Evolutionary conservation across 176 grass and related monocot genomes (phyloP).

Genomic region (Juncus effusus): DNA sequence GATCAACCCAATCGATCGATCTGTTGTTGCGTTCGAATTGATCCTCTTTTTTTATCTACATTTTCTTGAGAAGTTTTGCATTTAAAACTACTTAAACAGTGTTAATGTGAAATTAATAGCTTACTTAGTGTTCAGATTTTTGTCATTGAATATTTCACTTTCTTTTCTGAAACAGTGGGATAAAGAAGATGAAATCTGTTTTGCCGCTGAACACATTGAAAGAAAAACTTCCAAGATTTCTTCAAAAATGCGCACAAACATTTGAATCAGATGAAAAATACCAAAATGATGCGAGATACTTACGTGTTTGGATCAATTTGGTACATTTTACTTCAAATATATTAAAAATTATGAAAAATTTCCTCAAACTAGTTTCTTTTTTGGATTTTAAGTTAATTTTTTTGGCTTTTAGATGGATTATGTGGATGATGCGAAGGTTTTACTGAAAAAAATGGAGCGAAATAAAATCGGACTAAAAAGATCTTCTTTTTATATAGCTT

Average conservation of each 20-base stretch:
- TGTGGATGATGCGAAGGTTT: constrained; percentile 65
- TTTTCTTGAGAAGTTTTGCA: neutral
- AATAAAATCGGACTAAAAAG: constrained; percentile 71
- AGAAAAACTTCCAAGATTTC: constrained; percentile 84
- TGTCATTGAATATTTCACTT: neutral
- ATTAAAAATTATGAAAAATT: neutral
- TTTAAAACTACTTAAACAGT: too few species aligned
- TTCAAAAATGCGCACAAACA: constrained; percentile 84
- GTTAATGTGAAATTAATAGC: too few species aligned
- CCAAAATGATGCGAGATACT: constrained; percentile 58
- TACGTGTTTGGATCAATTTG: constrained; percentile 86
- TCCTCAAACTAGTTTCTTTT: neutral
- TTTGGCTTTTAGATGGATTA: constrained; percentile 65
- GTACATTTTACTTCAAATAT: constrained; percentile 22
- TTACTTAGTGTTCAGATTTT: too few species aligned
- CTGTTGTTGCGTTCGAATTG: constrained; percentile 3
- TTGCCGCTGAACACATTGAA: constrained; percentile 43
- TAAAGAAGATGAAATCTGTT: constrained; percentile 48
- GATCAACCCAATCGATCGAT: neutral
- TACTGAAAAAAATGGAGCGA: constrained; percentile 82
- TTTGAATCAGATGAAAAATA: constrained; percentile 60
- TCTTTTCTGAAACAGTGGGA: constrained; percentile 35
- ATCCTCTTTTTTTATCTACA: neutral
- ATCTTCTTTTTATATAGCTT: constrained; percentile 76
- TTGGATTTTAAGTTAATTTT: neutral